Conservation (phyloP, 352 stramenopile genomes). For the Thalassiosira mediterranea region DNA sequence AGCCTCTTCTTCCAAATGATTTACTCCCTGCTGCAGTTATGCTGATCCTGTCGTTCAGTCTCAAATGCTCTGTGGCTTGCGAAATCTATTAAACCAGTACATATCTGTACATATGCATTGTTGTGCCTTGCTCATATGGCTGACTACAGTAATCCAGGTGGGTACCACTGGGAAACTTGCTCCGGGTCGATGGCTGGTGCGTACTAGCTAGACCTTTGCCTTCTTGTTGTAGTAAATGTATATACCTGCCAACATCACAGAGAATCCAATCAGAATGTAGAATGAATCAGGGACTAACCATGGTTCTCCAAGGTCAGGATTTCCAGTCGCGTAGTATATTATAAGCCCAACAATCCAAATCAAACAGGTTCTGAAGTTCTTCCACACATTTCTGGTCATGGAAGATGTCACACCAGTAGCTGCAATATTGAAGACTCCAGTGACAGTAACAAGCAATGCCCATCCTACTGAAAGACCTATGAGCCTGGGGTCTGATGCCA, state of each 20-base stretch:
- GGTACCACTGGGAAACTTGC: no score
- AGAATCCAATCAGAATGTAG: constrained; percentile 45
- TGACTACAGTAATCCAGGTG: no score
- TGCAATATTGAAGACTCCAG: constrained; percentile 54
- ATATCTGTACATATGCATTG: no score
- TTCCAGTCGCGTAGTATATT: constrained; percentile 39
- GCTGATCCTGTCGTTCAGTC: no score
- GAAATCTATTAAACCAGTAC: no score
- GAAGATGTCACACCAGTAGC: constrained; percentile 41
- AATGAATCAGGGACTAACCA: constrained; percentile 50
- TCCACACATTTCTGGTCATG: constrained; percentile 61
- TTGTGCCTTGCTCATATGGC: no score
- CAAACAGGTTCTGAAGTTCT: constrained; percentile 44
- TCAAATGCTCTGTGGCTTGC: no score
- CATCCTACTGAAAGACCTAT: constrained; percentile 28
- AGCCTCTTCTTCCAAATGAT: no score
- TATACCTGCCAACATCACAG: constrained; percentile 44
- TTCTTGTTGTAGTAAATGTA: constrained; percentile 44
- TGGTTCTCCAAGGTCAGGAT: constrained; percentile 36
- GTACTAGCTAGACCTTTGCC: no score
- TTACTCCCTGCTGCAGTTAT: no score
- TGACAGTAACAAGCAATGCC: constrained; percentile 36
- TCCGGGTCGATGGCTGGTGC: no score
- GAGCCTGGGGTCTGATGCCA: not conserved
- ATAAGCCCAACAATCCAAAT: constrained; percentile 50